Evolutionary conservation across 139 green algal genomes (phyloP).

Genomic region (Medakamo hakoo): DNA sequence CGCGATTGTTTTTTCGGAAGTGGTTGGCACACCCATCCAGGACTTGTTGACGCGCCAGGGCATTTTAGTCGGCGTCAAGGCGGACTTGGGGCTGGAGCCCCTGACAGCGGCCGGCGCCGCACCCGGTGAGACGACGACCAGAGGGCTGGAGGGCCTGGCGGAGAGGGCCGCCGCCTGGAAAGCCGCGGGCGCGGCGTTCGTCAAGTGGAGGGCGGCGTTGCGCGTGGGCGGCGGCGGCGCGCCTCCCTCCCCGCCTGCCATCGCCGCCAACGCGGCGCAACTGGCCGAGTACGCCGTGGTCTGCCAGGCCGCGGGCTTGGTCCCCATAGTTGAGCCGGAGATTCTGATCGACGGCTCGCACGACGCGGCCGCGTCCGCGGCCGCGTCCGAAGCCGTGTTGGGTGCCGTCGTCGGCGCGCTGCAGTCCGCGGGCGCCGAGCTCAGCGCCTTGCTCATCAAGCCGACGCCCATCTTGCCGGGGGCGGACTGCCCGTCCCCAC

Average conservation of each 20-base stretch:
- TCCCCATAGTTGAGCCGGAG: constrained; percentile 95
- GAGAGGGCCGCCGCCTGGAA: constrained; percentile 32
- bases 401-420: constrained; percentile 36
- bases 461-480: constrained; percentile 76
- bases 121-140: constrained; percentile 69
- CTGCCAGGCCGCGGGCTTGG: constrained; percentile 55
- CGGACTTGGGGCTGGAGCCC: constrained; percentile 63
- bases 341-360: constrained; percentile 85
- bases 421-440: constrained; percentile 34
- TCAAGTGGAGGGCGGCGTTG: constrained; percentile 89
- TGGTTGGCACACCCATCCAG: constrained; percentile 45
- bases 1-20: constrained; percentile 88
- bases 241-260: constrained; percentile 38
- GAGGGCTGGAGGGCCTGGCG: constrained; percentile 62
- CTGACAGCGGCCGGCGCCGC: constrained; percentile 18
- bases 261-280: constrained; percentile 63
- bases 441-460: constrained; percentile 81
- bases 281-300: constrained; percentile 82
- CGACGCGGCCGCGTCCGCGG: constrained; percentile 24
- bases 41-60: constrained; percentile 39
- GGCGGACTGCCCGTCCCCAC: constrained; percentile 12
- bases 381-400: constrained; percentile 20
- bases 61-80: constrained; percentile 72
- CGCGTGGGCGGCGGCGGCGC: constrained; percentile 28
- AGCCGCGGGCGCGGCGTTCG: constrained; percentile 38